These are phyloP conservation scores for Maudiozyma bulderi DNA, from an alignment of 805 yeast genomes.

Conservation along the genomic window DNA sequence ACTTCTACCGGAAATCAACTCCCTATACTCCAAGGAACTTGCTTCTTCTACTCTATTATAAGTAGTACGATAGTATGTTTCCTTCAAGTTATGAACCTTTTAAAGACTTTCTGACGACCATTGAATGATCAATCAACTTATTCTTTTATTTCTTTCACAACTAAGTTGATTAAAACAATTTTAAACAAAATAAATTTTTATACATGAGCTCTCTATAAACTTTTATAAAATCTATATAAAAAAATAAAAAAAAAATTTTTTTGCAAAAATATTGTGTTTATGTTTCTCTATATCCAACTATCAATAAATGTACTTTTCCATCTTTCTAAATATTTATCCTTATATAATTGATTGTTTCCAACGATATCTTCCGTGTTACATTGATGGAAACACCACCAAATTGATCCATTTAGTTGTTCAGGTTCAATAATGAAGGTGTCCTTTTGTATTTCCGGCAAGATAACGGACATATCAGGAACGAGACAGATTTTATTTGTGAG, in stretches of 20 bases:
- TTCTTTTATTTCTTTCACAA: not conserved
- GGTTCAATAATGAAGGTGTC: slow-evolving; percentile 3
- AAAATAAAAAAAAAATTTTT: not conserved
- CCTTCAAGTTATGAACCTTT: too few species aligned
- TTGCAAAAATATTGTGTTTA: not conserved
- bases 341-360: slow-evolving; percentile 7
- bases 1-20: slow-evolving; percentile 10
- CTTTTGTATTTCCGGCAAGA: slow-evolving; percentile 9
- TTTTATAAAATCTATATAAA: not conserved
- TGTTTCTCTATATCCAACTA: slow-evolving; percentile 8
- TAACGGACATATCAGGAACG: not conserved
- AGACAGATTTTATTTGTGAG: not conserved
- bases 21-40: not conserved
- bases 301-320: slow-evolving; percentile 20
- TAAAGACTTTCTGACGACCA: too few species aligned
- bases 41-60: slow-evolving; percentile 1
- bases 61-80: not conserved
- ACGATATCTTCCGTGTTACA: slow-evolving; percentile 24
- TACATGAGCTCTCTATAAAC: not conserved
- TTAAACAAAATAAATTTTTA: not conserved
- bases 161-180: not conserved
- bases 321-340: slow-evolving; percentile 13
- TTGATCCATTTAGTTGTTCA: slow-evolving; percentile 6
- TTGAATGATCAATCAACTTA: not conserved
- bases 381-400: slow-evolving; percentile 22